Conservation (phyloP, 2,329 filamentous ascomycete genomes). For the Gliomastix tumulicola region DNA sequence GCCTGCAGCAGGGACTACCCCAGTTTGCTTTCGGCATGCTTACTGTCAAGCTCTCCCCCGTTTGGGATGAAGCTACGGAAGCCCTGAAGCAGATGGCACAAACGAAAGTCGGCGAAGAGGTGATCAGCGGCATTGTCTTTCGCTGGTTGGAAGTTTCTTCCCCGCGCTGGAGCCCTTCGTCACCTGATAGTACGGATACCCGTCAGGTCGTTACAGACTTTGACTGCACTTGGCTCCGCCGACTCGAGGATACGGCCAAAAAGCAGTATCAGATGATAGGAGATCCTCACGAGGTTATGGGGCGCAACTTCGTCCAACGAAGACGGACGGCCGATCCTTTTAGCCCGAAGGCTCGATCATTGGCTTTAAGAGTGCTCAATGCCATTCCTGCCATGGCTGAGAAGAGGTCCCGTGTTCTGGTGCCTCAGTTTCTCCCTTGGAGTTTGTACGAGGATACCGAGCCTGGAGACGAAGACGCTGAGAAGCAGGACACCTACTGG, state of each 20-base stretch:
- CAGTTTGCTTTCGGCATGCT: conserved; percentile 84
- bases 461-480: conserved; percentile 20
- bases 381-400: conserved; percentile 73
- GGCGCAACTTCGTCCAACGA: conserved; percentile 55
- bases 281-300: conserved; percentile 50
- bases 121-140: conserved; percentile 66
- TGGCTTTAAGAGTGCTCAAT: conserved; percentile 73
- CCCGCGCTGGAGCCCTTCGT: conserved; percentile 41
- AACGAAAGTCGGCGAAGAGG: conserved; percentile 63
- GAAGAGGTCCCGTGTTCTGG: conserved; percentile 74
- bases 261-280: conserved; percentile 45
- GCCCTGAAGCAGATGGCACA: conserved; percentile 70
- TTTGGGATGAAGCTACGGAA: conserved; percentile 79
- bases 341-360: conserved; percentile 56
- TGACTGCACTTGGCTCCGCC: conserved; percentile 70
- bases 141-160: conserved; percentile 64
- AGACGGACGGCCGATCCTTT: conserved; percentile 47
- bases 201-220: conserved; percentile 60
- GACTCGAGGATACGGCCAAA: conserved; percentile 44
- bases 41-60: conserved; percentile 73
- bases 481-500: conserved; percentile 46
- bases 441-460: conserved; percentile 44
- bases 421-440: conserved; percentile 83
- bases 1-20: conserved; percentile 67
- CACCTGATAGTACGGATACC: conserved; percentile 21